Conservation (phyloP, 2,329 filamentous ascomycete genomes). For the Fusarium ramigenum region DNA sequence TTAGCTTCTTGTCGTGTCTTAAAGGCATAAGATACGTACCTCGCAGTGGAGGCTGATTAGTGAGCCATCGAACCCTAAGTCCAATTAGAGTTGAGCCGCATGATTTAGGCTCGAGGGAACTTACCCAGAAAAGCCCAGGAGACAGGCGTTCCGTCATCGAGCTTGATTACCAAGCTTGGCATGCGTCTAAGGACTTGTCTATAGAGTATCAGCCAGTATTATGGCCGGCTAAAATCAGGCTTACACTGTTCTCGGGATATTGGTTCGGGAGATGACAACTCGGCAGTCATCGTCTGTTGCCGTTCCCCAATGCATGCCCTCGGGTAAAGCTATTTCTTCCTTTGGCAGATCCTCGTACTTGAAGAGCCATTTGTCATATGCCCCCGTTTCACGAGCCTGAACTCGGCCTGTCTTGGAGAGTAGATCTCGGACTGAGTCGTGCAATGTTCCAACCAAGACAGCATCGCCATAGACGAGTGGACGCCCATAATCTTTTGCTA, state of each 20-base stretch:
- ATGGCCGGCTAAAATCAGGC: neutral
- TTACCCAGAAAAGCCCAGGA: constrained; percentile 71
- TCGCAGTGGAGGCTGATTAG: constrained; percentile 70
- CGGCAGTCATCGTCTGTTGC: constrained; percentile 62
- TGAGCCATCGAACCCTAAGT: constrained; percentile 66
- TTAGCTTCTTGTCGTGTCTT: neutral
- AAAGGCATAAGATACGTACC: constrained; percentile 36
- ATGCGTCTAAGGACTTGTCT: constrained; percentile 56
- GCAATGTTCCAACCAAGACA: constrained; percentile 51
- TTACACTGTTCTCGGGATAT: constrained; percentile 65
- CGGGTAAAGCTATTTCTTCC: constrained; percentile 47
- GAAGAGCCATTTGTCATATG: constrained; percentile 69
- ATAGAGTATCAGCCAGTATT: neutral
- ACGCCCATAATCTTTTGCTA: constrained; percentile 40
- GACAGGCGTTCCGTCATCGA: constrained; percentile 58
- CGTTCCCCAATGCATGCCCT: constrained; percentile 64
- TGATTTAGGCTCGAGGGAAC: neutral
- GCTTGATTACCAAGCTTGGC: constrained; percentile 59
- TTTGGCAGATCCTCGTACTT: constrained; percentile 55
- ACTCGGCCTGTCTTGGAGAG: constrained; percentile 42
- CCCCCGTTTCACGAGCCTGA: constrained; percentile 38
- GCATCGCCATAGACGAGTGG: constrained; percentile 37
- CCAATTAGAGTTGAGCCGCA: neutral
- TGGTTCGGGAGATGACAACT: constrained; percentile 63
- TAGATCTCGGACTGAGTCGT: constrained; percentile 43